Base-by-base conservation (phyloP, 305 asterid species). In the Fraxinus platypoda region DNA sequence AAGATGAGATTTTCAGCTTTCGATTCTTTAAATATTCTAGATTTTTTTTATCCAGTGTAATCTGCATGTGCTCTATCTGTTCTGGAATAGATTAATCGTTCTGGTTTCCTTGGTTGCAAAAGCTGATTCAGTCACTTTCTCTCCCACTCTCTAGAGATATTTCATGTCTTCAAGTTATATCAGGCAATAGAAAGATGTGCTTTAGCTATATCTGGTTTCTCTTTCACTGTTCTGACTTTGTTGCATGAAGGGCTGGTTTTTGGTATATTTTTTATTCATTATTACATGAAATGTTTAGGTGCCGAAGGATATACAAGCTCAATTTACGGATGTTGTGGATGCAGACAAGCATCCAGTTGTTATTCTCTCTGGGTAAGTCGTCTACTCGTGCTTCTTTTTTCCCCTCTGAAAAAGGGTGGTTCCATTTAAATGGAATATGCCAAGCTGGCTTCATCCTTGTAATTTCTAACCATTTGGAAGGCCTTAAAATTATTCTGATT, bases 281-380 rank as follows among this genome's bases (percentile, higher is more conserved):
- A 79, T 78, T 74, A 59, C 26, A 68, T 81, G 76, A 71, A 81
- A 76, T 77, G 85, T 81, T 81, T 87, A 96, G 99, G 94, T 94
- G 68, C 99, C 99, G 66, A 84, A 88, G 80, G 93, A 90, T 85
- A 91, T 96, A 83, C 90, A 91, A 85, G 88, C 88, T 80, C 90
- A 85, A 71, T 92, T 87, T 84, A 72, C 83, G 81, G 88, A 92
- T 66, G 66, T 88, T 76, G 79, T 85, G 92, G 97, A 93, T 83
- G 87, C 88, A 77, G 98, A 91, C 86, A 88, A 92, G 80, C 98
- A 96, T 89, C 99, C 99, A 31, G 93, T 96, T 87, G 90, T 91
- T 82, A 76, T 89, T 76, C 97, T 96, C 75, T 94, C 91, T 84
- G 88, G 98, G 99, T 94, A 90, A 80, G 85, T 78, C 86, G 73